A percentile compares a stretch with the other conserved stretches of the same genome.
These are phyloP conservation scores for Nannochloris sp. DNA, from an alignment of 139 green algal species.

Conservation along the genomic window DNA sequence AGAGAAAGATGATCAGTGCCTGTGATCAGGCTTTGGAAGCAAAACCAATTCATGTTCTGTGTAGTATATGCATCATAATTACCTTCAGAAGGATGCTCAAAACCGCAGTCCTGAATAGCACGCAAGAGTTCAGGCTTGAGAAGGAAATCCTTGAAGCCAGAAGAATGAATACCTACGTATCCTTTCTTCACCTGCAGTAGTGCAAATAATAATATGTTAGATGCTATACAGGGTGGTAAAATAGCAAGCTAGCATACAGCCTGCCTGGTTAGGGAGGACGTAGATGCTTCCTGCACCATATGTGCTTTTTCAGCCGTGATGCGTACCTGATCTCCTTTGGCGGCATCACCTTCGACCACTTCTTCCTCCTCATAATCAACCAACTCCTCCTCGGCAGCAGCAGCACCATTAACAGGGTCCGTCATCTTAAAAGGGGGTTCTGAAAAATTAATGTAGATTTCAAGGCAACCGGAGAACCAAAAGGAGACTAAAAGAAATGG, in stretches of 20 bases:
- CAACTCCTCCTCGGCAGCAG: conserved; percentile 48
- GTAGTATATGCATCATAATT: too few species aligned
- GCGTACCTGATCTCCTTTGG: conserved; percentile 43
- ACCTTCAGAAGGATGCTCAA: conserved; percentile 99
- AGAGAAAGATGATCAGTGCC: neutral
- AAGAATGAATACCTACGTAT: conserved; percentile 94
- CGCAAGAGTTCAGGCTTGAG: conserved; percentile 91
- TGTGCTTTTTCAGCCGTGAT: neutral
- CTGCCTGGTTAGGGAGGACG: conserved; percentile 10
- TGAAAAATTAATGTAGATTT: too few species aligned
- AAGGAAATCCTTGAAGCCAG: conserved; percentile 97
- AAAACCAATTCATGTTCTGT: too few species aligned
- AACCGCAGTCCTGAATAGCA: conserved; percentile 95
- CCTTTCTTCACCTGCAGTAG: conserved; percentile 72
- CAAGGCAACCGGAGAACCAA: too few species aligned
- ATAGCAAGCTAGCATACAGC: neutral
- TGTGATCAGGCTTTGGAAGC: neutral
- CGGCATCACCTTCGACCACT: conserved; percentile 35
- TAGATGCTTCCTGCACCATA: neutral
- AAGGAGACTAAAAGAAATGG: too few species aligned
- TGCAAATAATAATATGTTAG: neutral
- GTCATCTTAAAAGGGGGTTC: conserved; percentile 2
- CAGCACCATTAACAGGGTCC: conserved; percentile 2
- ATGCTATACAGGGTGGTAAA: neutral
- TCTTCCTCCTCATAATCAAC: conserved; percentile 89